phyloP scores from a whole-genome alignment of 257 asterid species.

The Fraxinus excelsior region DNA sequence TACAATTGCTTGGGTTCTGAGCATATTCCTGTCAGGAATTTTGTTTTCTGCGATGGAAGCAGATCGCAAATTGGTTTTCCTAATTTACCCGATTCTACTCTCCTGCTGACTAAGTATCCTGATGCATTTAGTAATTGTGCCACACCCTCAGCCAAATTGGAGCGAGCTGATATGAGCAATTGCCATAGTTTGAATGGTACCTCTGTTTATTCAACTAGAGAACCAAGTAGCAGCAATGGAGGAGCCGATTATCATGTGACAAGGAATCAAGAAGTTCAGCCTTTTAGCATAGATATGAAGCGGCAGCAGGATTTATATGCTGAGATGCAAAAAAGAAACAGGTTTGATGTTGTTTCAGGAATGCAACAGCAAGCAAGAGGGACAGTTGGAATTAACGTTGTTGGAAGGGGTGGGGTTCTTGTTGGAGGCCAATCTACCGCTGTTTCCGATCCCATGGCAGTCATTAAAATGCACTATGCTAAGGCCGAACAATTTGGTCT shows the following conservation, averaged over 20 bases:
- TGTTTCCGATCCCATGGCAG: constrained; percentile 83
- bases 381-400: constrained; percentile 55
- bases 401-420: constrained; percentile 56
- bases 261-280: constrained; percentile 52
- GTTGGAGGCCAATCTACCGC: constrained; percentile 68
- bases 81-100: constrained; percentile 58
- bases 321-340: constrained; percentile 75
- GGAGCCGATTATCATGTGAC: constrained; percentile 44
- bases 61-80: constrained; percentile 51
- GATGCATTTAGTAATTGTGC: constrained; percentile 64
- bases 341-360: constrained; percentile 52
- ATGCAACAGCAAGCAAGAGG: constrained; percentile 57
- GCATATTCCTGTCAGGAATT: constrained; percentile 45
- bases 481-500: constrained; percentile 55
- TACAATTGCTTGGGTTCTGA: constrained; percentile 43
- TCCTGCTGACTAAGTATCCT: constrained; percentile 74
- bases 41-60: constrained; percentile 59
- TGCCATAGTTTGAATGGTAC: constrained; percentile 46
- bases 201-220: constrained; percentile 51
- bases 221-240: constrained; percentile 41
- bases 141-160: constrained; percentile 47
- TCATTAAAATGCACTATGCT: constrained; percentile 76
- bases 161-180: constrained; percentile 39
- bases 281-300: constrained; percentile 56
- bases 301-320: constrained; percentile 53